phyloP scores from a whole-genome alignment of 139 green algal species.

The Desmodesmus armatus region DNA sequence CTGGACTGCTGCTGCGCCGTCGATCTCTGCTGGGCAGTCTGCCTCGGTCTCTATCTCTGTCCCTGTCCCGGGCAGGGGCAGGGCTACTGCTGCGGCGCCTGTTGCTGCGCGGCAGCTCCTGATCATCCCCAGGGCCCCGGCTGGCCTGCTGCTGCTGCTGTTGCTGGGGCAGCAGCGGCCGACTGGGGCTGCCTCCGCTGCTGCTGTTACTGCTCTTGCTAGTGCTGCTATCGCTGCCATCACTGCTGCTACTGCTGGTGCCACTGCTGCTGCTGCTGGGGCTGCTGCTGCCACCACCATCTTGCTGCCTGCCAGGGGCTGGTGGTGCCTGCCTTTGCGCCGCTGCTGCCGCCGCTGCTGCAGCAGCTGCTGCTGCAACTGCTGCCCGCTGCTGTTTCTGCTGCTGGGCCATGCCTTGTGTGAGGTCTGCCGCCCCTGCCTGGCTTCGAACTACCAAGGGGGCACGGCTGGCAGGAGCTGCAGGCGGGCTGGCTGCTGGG shows the following conservation, averaged over 20 bases:
- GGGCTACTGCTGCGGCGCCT: neutral
- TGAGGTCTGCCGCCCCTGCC: no score
- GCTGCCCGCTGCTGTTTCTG: neutral
- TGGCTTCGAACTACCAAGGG: neutral
- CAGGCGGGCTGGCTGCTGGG: neutral
- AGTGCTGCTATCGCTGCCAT: slow-evolving; percentile 4
- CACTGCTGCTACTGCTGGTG: neutral
- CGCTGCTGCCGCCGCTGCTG: neutral
- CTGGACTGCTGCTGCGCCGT: neutral
- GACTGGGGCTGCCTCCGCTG: no score
- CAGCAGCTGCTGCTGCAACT: neutral
- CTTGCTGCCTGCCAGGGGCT: no score
- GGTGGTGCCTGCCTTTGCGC: neutral
- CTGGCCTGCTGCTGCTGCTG: slow-evolving; percentile 25
- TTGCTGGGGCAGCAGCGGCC: neutral
- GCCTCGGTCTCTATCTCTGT: neutral
- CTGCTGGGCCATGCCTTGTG: neutral
- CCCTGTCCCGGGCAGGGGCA: neutral
- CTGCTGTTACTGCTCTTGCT: neutral
- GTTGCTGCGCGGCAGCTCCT: neutral
- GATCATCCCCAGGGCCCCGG: neutral
- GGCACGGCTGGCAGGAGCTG: neutral
- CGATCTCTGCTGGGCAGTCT: neutral
- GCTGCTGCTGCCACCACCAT: neutral
- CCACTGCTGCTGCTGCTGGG: neutral